phyloP scores from a whole-genome alignment of 257 asterid genomes.

The Cinchona pubescens region DNA sequence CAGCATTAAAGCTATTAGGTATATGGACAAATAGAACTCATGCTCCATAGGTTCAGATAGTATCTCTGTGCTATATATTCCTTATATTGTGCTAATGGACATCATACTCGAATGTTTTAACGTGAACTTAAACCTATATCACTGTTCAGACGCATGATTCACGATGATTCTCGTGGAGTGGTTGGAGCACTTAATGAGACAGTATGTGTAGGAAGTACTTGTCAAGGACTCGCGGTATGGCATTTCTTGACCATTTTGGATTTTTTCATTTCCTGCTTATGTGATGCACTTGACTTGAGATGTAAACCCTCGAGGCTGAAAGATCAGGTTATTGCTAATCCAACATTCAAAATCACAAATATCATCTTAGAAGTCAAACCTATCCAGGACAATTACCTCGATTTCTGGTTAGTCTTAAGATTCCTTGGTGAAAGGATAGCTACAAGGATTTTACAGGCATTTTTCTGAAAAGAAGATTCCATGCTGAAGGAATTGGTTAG shows the following conservation, averaged over 20 bases:
- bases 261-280: background rate
- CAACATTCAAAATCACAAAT: background rate
- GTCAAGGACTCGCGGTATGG: slow-evolving; percentile 69
- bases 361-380: background rate
- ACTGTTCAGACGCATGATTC: slow-evolving; percentile 52
- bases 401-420: background rate
- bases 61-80: background rate
- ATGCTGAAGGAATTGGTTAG: background rate
- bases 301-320: background rate
- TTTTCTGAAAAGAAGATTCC: background rate
- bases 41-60: slow-evolving; percentile 72
- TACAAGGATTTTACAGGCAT: background rate
- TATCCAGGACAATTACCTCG: background rate
- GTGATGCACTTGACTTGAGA: too few species aligned
- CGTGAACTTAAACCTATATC: background rate
- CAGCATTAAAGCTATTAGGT: slow-evolving; percentile 70
- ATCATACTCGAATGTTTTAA: background rate
- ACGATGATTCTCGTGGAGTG: slow-evolving; percentile 65
- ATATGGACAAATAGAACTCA: slow-evolving; percentile 84
- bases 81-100: background rate
- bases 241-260: background rate
- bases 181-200: slow-evolving; percentile 64
- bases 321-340: background rate
- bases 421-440: background rate
- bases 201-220: slow-evolving; percentile 45